Base-by-base conservation (phyloP, 2,329 filamentous ascomycete genomes). In the Xylariales sp. region DNA sequence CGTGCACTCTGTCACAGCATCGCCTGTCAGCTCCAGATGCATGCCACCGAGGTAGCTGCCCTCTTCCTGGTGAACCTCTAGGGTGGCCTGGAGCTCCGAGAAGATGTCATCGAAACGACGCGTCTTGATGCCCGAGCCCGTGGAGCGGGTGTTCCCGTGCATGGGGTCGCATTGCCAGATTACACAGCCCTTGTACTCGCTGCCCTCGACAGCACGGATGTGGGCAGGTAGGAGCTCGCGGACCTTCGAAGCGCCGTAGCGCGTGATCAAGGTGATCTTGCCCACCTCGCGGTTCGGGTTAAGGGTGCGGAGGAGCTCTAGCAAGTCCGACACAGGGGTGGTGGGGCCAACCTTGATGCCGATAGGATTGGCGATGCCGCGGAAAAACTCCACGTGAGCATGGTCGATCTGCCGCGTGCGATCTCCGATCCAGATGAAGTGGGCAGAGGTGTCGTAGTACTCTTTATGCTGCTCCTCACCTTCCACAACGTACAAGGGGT, bases 81-180 rank as follows among this genome's bases (percentile, higher is more conserved):
- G 72, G 1, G 90, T 90, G 53, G 88, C 81, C 44, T 83, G 79
- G 29, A 98, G 74, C 69, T 98, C 93, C 2, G 78, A 78, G 59
- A 96, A 83, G 53, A 98, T 95, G 59, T 93, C 85, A 45, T 78
- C 78, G 71, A 98, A 98, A 39, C 85, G 83, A 13, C 93, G 79
- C 2, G 93, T 98, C 72, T 98, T 98, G 66, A 96, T 79, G 18
- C 89, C 89, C 0, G 76, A 69, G 0, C 78, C 74, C 0, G 87
- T 91, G 15, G 77, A 74, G 29, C 73, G 67, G 25, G 80, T 84
- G 64, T 85, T 85, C 45, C 93, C 93, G 65, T 98, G 93, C 93
- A 98, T 98, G 16, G 93, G 93, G 64, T 98, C 93, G 66, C 91
- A 97, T 67, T 97, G 93, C 91, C 91, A 97, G 51, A 96, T 88